Evolutionary conservation across 75 land plant genomes (phyloP).

Genomic region (Cunninghamia lanceolata): DNA sequence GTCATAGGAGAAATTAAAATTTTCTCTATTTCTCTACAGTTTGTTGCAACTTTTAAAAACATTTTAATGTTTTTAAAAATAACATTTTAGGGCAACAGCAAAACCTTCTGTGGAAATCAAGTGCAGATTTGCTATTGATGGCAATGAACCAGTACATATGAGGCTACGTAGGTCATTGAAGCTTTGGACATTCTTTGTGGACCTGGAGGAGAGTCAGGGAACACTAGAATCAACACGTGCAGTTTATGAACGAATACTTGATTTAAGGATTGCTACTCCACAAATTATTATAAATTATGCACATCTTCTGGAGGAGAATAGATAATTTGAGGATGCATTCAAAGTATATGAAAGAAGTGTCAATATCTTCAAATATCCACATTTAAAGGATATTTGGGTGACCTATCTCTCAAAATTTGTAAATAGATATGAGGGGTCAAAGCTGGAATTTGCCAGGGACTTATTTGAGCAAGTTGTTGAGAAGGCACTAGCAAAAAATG

Average conservation of each 20-base stretch:
- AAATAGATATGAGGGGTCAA: conserved; percentile 77
- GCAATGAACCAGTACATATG: conserved; percentile 91
- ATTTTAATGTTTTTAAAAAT: too few species aligned
- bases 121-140: conserved; percentile 83
- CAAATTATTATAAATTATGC: conserved; percentile 92
- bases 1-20: too few species aligned
- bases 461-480: conserved; percentile 90
- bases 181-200: conserved; percentile 94
- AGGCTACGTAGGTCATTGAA: conserved; percentile 78
- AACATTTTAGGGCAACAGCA: conserved; percentile 89
- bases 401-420: conserved; percentile 92
- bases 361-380: conserved; percentile 94
- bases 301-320: conserved; percentile 75
- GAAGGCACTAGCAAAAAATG: conserved; percentile 87
- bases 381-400: conserved; percentile 91
- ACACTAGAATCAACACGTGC: conserved; percentile 73
- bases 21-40: too few species aligned
- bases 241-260: conserved; percentile 85
- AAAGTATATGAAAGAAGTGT: too few species aligned
- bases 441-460: conserved; percentile 87
- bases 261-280: conserved; percentile 90
- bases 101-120: conserved; percentile 85
- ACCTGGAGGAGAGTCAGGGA: conserved; percentile 88
- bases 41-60: too few species aligned
- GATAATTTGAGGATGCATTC: conserved; percentile 94